Percentiles rank a stretch among this genome's conserved stretches.
Evolutionary conservation across 768 basidiomycete species (phyloP).

Genomic region (Xerocomellus intermedius): DNA sequence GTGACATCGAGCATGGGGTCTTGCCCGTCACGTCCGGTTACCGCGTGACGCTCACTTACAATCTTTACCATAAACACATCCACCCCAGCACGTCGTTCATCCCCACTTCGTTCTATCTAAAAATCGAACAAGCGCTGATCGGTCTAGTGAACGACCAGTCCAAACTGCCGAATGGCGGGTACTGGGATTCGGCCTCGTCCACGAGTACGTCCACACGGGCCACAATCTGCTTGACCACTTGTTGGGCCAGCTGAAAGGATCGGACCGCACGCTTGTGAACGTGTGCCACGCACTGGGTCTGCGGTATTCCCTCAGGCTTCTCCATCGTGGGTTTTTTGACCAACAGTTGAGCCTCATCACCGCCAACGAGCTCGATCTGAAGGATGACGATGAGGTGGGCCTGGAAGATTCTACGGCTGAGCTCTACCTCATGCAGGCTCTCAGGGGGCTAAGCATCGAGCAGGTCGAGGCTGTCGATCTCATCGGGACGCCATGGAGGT

Average conservation of each 20-base stretch:
- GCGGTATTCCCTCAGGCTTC: background rate
- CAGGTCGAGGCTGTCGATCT: background rate
- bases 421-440: background rate
- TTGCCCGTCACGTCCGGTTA: constrained; percentile 39
- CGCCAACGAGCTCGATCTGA: background rate
- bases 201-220: constrained; percentile 6
- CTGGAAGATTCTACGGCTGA: background rate
- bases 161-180: constrained; percentile 3
- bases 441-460: background rate
- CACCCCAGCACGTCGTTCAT: background rate
- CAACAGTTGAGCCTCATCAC: background rate
- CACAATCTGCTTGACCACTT: background rate
- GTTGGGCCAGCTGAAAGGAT: constrained; percentile 14
- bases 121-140: background rate
- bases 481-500: background rate
- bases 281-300: constrained; percentile 5
- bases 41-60: constrained; percentile 46
- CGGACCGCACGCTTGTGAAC: constrained; percentile 3
- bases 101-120: background rate
- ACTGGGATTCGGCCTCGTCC: constrained; percentile 11
- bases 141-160: background rate
- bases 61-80: constrained; percentile 24
- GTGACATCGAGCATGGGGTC: constrained; percentile 47
- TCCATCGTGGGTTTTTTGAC: background rate
- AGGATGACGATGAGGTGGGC: too few species aligned